Evolutionary conservation across 352 stramenopile genomes (phyloP), one percentile per base, ranked within the genome.

Genomic region (Detonula confervacea): DNA sequence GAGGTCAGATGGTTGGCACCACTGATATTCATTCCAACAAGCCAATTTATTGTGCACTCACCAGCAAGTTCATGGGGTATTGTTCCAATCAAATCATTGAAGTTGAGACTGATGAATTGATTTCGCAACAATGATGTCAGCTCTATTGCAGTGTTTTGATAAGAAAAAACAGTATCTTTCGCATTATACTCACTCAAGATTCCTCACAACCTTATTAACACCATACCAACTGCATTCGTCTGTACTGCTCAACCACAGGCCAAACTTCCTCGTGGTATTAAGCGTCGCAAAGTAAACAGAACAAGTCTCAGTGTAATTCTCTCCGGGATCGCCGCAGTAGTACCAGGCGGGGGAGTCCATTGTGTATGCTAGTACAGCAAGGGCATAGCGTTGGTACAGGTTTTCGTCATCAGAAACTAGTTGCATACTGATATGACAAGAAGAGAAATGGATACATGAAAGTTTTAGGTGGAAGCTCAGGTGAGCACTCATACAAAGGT

Each of bases 301-400:
- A n/a, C n/a, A 12, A 42, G 5, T 42, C 33, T 42, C 33, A 12
- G 33, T 42, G 33, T 12, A 42, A 42, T 42, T 42, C 5, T 5
- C 33, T 42, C 33, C 33, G 5, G 5, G 33, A 42, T 42, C 33
- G 33, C 33, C 5, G 33, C 33, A 74, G 47, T 52, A 56, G 39
- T 30, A 60, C 75, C 74, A 87, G 56, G 62, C 83, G 78, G 44
- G 57, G 5, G 33, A 42, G 11, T 42, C 33, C 33, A 42, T 42
- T 11, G 33, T 12, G 11, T 42, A 42, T 42, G 33, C 33, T 11
- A 42, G 11, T 11, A 42, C 33, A 7, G 79, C 87, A 29, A 90
- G 20, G 0, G 89, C 62, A 37, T 83, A 93, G 9, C 87, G 77
- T 59, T 93, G 85, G 14, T 82, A 63, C 0, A 91, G 73, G 52